Conservation (phyloP, 192 early-diverging fungal species). For the Geranomyces michiganensis region DNA sequence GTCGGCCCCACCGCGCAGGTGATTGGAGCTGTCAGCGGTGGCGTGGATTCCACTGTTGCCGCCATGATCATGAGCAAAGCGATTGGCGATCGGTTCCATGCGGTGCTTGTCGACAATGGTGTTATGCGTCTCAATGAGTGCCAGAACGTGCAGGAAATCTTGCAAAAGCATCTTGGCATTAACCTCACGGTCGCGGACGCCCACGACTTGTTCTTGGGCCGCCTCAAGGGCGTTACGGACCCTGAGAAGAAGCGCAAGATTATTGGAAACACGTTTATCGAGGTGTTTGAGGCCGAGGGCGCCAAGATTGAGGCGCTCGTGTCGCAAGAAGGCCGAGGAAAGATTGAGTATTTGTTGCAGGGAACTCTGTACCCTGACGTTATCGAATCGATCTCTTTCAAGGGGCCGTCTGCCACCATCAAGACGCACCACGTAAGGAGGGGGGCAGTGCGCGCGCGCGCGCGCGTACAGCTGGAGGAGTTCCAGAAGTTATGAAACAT, state of each 20-base stretch:
- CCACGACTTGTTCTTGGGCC: constrained; percentile 73
- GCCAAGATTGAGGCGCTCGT: constrained; percentile 79
- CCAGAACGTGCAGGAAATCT: constrained; percentile 75
- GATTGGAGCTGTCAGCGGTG: constrained; percentile 95
- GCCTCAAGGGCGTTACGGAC: constrained; percentile 88
- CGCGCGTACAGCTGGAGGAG: no score
- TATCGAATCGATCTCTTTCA: constrained; percentile 98
- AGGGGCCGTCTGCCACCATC: constrained; percentile 98
- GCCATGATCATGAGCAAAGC: constrained; percentile 96
- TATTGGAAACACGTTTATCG: constrained; percentile 98
- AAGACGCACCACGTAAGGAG: constrained; percentile 91
- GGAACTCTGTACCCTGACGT: constrained; percentile 99
- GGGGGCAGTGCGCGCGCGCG: no score
- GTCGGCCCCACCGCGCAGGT: constrained; percentile 92
- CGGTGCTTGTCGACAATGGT: constrained; percentile 96
- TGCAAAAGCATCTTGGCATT: constrained; percentile 90
- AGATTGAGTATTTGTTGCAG: constrained; percentile 94
- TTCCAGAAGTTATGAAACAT: no score
- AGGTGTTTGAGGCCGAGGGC: constrained; percentile 96
- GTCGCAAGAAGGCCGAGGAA: constrained; percentile 70
- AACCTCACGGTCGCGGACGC: constrained; percentile 94
- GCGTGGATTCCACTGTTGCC: constrained; percentile 96
- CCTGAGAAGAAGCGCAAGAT: constrained; percentile 99
- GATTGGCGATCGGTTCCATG: constrained; percentile 98
- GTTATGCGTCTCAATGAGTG: constrained; percentile 99